Base-by-base conservation (phyloP, 495 filamentous ascomycete species). In the Talaromyces ruber region DNA sequence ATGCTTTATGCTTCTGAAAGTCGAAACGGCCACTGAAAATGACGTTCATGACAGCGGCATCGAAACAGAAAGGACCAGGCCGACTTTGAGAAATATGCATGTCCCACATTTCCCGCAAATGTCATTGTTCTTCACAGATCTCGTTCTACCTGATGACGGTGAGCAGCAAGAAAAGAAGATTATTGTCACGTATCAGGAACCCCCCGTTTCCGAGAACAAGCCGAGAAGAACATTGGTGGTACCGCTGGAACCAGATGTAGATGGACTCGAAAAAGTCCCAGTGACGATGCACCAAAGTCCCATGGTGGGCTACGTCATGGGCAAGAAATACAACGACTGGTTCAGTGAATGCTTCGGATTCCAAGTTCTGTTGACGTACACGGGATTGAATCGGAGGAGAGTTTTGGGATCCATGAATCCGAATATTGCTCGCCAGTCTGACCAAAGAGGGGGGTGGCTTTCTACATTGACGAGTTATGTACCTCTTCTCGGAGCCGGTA, bases 261-360 rank as follows among this genome's bases (percentile, higher is more conserved):
- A 73, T 4, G 66, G 65, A 2, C 69, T 92, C 16, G 73, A 82
- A 0, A 67, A 66, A 9, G 63, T 90, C 6, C 73, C 80, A 2
- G 72, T 92, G 30, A 68, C 69, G 26, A 85, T 96, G 72, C 85
- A 91, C 67, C 64, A 70, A 22, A 91, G 86, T 66, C 72, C 82
- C 0, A 83, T 88, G 0, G 74, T 74, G 21, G 87, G 82, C 0
- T 91, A 86, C 72, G 79, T 85, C 58, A 90, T 95, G 86, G 84
- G 81, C 2, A 66, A 72, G 4, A 54, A 72, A 30, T 90, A 86
- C 67, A 89, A 88, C 67, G 70, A 75, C 37, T 96, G 90, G 90
- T 92, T 96, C 74, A 84, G 82, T 26, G 67, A 76, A 18, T 82
- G 84, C 61, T 87, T 96, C 61, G 89, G 88, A 5, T 89, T 83